Conservation (phyloP, 2,329 filamentous ascomycete genomes). For the Ascochyta rabiei region DNA sequence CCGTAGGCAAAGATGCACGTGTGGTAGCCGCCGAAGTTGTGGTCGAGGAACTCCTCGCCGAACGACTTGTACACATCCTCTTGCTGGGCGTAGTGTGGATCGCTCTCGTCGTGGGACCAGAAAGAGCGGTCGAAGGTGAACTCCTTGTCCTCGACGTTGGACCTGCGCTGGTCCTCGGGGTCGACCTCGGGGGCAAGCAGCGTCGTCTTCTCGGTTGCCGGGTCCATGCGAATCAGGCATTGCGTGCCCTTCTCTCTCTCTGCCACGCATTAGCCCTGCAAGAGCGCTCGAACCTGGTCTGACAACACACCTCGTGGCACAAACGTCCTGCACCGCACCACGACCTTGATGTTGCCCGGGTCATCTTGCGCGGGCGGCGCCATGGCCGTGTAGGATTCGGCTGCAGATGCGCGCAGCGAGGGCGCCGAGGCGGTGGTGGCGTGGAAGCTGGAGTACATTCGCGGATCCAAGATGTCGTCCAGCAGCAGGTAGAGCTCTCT, state of each 20-base stretch:
- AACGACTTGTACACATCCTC: constrained; percentile 93
- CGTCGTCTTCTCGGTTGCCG: constrained; percentile 81
- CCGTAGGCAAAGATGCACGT: constrained; percentile 99
- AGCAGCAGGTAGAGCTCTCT: constrained; percentile 32
- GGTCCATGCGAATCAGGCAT: constrained; percentile 93
- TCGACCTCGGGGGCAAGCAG: constrained; percentile 68
- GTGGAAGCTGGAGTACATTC: constrained; percentile 40
- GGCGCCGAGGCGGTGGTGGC: constrained; percentile 51
- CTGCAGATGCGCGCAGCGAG: constrained; percentile 52
- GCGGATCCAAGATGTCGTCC: constrained; percentile 33
- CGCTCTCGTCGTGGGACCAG: constrained; percentile 84
- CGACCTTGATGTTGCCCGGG: constrained; percentile 58
- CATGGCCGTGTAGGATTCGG: constrained; percentile 43
- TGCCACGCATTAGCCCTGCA: constrained; percentile 50
- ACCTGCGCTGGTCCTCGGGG: constrained; percentile 68
- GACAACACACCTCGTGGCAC: constrained; percentile 50
- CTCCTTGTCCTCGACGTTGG: constrained; percentile 78
- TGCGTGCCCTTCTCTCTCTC: constrained; percentile 80
- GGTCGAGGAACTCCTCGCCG: constrained; percentile 95
- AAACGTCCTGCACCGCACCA: constrained; percentile 57
- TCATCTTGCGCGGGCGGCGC: constrained; percentile 47
- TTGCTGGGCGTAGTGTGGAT: constrained; percentile 88
- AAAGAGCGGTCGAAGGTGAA: constrained; percentile 99
- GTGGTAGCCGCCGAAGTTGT: constrained; percentile 99
- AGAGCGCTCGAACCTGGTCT: not conserved